A percentile compares a stretch with the other conserved stretches of the same genome.
phyloP scores from a whole-genome alignment of 1,284 basidiomycete species.

The Cutaneotrichosporon daszewskae region DNA sequence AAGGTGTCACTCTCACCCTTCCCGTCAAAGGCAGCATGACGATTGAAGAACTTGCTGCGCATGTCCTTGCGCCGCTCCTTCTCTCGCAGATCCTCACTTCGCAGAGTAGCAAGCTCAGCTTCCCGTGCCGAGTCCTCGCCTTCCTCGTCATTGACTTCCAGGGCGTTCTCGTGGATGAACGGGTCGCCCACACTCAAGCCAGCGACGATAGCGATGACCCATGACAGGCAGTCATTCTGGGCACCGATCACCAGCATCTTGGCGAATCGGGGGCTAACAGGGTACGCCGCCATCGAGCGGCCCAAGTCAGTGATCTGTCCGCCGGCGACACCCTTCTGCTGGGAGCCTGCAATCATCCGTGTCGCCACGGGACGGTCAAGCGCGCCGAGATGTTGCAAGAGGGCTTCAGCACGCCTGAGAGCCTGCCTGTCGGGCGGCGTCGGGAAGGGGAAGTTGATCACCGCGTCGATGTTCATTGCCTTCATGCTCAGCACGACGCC shows the following conservation, averaged over 20 bases:
- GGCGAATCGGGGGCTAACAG: constrained; percentile 85
- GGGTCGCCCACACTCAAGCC: constrained; percentile 93
- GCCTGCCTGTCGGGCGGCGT: constrained; percentile 83
- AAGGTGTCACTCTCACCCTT: constrained; percentile 83
- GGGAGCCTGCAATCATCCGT: constrained; percentile 43
- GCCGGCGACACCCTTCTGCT: constrained; percentile 46
- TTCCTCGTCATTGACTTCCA: constrained; percentile 51
- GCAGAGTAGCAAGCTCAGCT: constrained; percentile 55
- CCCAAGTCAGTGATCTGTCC: constrained; percentile 82
- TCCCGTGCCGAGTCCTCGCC: constrained; percentile 44
- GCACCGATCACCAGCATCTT: constrained; percentile 90
- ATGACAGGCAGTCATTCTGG: constrained; percentile 86
- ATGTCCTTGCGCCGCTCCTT: constrained; percentile 64
- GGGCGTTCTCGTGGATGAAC: constrained; percentile 75
- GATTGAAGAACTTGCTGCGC: constrained; percentile 70
- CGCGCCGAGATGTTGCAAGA: constrained; percentile 78
- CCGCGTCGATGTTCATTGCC: constrained; percentile 95
- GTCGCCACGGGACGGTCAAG: constrained; percentile 52
- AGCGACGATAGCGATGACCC: constrained; percentile 85
- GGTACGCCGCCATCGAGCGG: constrained; percentile 85
- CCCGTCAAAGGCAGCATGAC: constrained; percentile 65
- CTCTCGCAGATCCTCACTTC: constrained; percentile 56
- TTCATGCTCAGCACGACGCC: constrained; percentile 98
- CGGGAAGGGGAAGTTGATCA: constrained; percentile 97
- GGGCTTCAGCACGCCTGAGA: constrained; percentile 74